These are phyloP conservation scores for Quambalaria eucalypti DNA, from an alignment of 1,284 basidiomycete species.

Conservation along the genomic window DNA sequence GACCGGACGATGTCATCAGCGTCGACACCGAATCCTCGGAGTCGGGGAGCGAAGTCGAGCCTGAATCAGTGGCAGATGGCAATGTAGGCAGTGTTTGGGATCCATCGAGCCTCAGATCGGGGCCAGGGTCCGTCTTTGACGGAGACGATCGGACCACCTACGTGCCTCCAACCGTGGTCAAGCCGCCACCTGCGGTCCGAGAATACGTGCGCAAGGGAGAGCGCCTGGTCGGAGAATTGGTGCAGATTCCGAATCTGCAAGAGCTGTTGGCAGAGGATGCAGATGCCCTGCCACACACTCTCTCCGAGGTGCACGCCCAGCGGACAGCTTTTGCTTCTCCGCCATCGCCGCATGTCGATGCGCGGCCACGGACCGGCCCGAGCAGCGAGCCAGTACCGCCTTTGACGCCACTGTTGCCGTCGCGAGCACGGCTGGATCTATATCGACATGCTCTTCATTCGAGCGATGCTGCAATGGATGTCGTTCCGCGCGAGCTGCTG, in stretches of 20 bases:
- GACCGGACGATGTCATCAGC: conserved; percentile 29
- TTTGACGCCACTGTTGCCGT: conserved; percentile 1
- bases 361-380: background rate
- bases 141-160: background rate
- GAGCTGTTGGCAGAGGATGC: conserved; percentile 9
- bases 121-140: conserved; percentile 19
- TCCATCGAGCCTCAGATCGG: too few species aligned
- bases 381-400: conserved; percentile 1
- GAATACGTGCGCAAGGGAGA: conserved; percentile 28
- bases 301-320: background rate
- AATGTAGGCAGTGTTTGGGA: too few species aligned
- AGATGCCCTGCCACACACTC: conserved; percentile 2
- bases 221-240: conserved; percentile 14
- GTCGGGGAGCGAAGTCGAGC: conserved; percentile 9
- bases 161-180: conserved; percentile 1
- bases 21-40: conserved; percentile 27
- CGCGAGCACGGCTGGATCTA: conserved; percentile 1
- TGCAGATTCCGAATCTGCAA: conserved; percentile 17
- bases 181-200: conserved; percentile 25
- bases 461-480: background rate
- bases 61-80: conserved; percentile 16
- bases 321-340: background rate
- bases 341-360: background rate
- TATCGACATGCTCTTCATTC: conserved; percentile 5
- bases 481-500: background rate